Percentiles rank a stretch among this genome's conserved stretches.
Conservation (phyloP, 83 land plant genomes). For the Diphasiastrum complanatum region DNA sequence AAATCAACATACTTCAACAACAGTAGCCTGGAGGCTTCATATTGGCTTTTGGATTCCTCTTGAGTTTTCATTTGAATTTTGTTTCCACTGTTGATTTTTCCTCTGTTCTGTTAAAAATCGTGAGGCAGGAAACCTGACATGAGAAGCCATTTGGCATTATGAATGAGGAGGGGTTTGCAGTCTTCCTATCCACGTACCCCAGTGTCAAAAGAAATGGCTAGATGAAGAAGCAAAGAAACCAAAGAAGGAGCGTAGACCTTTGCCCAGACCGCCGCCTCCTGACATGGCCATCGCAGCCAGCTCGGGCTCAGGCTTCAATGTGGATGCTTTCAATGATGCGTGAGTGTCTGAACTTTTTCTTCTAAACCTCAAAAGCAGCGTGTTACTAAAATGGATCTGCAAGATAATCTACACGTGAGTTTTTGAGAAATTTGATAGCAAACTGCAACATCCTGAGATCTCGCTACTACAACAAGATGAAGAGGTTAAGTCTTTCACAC, state of each 20-base stretch:
- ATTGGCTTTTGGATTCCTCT: too few relatives aligned
- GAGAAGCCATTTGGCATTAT: too few relatives aligned
- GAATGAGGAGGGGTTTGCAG: conserved; percentile 14
- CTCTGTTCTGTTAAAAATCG: background rate
- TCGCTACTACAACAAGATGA: too few relatives aligned
- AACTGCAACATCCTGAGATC: too few relatives aligned
- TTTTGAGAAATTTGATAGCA: too few relatives aligned
- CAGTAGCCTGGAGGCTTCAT: too few relatives aligned
- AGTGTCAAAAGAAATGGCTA: conserved; percentile 33
- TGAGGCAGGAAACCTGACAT: too few relatives aligned
- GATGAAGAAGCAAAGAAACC: conserved; percentile 27
- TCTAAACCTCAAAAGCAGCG: too few relatives aligned
- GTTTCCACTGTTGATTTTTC: background rate
- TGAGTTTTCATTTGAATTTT: background rate
- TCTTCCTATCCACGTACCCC: conserved; percentile 28
- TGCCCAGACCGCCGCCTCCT: conserved; percentile 21
- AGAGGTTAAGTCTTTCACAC: too few relatives aligned
- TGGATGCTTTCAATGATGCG: conserved; percentile 25
- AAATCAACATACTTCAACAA: too few relatives aligned
- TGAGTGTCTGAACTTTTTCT: conserved; percentile 3
- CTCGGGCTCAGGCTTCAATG: conserved; percentile 3
- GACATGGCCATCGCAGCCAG: conserved; percentile 16
- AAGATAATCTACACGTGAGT: too few relatives aligned
- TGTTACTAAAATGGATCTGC: too few relatives aligned
- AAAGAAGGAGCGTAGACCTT: conserved; percentile 23